phyloP scores from a whole-genome alignment of 805 yeast species.

The Jamesozyma lodderae region DNA sequence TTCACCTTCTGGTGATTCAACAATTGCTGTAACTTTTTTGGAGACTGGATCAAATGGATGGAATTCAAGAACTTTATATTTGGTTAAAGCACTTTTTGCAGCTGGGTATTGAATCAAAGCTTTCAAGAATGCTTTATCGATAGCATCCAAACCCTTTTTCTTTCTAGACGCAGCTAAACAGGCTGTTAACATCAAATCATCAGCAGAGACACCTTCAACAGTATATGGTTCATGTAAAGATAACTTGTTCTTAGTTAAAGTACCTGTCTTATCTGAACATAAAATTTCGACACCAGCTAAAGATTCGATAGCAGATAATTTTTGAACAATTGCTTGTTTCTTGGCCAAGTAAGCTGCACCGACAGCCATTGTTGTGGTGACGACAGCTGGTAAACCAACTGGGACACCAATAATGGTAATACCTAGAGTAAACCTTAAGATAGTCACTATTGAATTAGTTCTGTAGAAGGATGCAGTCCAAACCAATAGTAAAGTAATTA shows the following conservation, averaged over 20 bases:
- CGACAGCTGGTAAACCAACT: slow-evolving; percentile 97
- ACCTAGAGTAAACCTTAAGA: slow-evolving; percentile 86
- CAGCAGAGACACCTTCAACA: slow-evolving; percentile 93
- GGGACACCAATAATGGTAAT: slow-evolving; percentile 97
- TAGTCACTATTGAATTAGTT: slow-evolving; percentile 73
- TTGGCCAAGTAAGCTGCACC: slow-evolving; percentile 98
- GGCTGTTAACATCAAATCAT: slow-evolving; percentile 94
- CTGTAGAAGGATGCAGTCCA: slow-evolving; percentile 95
- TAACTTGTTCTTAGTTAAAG: slow-evolving; percentile 92
- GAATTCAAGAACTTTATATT: slow-evolving; percentile 91
- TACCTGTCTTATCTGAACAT: slow-evolving; percentile 98
- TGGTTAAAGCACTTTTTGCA: slow-evolving; percentile 84
- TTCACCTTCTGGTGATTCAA: slow-evolving; percentile 93
- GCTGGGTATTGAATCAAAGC: slow-evolving; percentile 81
- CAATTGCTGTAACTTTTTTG: slow-evolving; percentile 90
- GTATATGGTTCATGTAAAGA: slow-evolving; percentile 95
- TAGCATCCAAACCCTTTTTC: slow-evolving; percentile 97
- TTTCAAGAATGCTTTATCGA: slow-evolving; percentile 92
- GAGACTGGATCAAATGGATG: slow-evolving; percentile 97
- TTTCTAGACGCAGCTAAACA: slow-evolving; percentile 96
- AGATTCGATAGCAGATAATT: slow-evolving; percentile 92
- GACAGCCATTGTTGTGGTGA: slow-evolving; percentile 98
- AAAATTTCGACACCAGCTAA: slow-evolving; percentile 95
- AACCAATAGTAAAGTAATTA: slow-evolving; percentile 75
- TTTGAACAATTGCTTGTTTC: slow-evolving; percentile 95